Evolutionary conservation across 148 eudicot species (phyloP).

Genomic region (Fagopyrum homotropicum): DNA sequence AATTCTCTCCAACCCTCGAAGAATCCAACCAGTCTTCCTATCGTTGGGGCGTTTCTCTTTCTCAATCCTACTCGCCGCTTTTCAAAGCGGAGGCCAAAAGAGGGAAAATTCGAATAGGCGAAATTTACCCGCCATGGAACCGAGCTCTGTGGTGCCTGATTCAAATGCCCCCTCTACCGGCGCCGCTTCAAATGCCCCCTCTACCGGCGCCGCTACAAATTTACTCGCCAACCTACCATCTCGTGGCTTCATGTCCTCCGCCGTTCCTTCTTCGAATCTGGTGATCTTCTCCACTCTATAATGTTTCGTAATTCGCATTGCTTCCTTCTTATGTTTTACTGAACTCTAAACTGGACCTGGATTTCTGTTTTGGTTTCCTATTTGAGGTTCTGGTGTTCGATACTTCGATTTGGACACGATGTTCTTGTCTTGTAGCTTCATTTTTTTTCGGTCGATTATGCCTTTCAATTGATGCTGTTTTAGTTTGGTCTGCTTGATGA

Average conservation of each 20-base stretch:
- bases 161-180: conserved; percentile 16
- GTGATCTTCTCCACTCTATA: conserved; percentile 25
- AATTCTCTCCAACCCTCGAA: too few species aligned
- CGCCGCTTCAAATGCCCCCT: conserved; percentile 34
- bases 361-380: neutral
- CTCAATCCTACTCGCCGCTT: neutral
- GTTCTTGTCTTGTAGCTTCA: neutral
- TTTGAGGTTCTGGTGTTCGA: neutral
- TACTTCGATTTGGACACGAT: neutral
- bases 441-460: neutral
- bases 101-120: neutral
- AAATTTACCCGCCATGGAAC: neutral
- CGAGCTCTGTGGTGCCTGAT: neutral
- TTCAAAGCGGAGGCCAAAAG: neutral
- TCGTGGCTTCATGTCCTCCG: conserved; percentile 73
- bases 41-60: neutral
- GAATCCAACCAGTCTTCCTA: too few species aligned
- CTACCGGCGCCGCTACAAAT: conserved; percentile 34
- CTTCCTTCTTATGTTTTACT: neutral
- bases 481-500: neutral
- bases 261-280: conserved; percentile 54
- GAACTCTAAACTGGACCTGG: neutral
- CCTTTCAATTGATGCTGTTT: neutral
- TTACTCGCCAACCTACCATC: conserved; percentile 66
- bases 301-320: conserved; percentile 6